Evolutionary conservation across 257 asterid species (phyloP).

Genomic region (Ehretia macrophylla): DNA sequence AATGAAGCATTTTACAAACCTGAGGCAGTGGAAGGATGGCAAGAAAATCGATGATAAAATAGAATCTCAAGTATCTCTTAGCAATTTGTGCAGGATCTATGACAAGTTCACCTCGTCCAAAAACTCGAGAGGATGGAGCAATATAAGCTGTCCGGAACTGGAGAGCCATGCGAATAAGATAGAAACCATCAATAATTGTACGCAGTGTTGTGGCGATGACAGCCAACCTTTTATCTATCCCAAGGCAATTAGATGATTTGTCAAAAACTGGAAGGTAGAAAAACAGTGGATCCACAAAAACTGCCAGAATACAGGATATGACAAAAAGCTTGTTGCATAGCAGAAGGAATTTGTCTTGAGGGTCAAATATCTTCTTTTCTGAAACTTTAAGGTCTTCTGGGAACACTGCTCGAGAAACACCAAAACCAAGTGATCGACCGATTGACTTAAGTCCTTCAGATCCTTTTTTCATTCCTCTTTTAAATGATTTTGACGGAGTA

Average conservation of each 20-base stretch:
- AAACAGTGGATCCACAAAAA: conserved; percentile 94
- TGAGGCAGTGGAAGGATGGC: conserved; percentile 95
- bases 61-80: conserved; percentile 78
- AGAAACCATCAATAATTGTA: conserved; percentile 80
- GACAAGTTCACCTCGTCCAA: conserved; percentile 99
- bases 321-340: conserved; percentile 85
- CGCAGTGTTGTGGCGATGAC: conserved; percentile 86
- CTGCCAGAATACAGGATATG: conserved; percentile 84
- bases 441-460: conserved; percentile 91
- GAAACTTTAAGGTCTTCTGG: conserved; percentile 94
- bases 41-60: conserved; percentile 85
- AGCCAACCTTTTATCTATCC: conserved; percentile 77
- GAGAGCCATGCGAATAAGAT: conserved; percentile 89
- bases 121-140: conserved; percentile 99
- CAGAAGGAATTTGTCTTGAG: conserved; percentile 92
- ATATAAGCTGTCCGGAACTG: conserved; percentile 96
- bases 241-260: conserved; percentile 65
- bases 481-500: conserved; percentile 63
- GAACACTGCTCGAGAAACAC: conserved; percentile 83
- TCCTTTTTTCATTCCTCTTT: conserved; percentile 85
- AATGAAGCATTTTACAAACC: conserved; percentile 38
- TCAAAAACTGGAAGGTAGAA: conserved; percentile 91
- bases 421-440: conserved; percentile 88
- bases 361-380: conserved; percentile 90
- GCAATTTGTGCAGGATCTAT: conserved; percentile 92